phyloP scores from a whole-genome alignment of 2,329 filamentous ascomycete genomes.

The Botrytis sinoallii region DNA sequence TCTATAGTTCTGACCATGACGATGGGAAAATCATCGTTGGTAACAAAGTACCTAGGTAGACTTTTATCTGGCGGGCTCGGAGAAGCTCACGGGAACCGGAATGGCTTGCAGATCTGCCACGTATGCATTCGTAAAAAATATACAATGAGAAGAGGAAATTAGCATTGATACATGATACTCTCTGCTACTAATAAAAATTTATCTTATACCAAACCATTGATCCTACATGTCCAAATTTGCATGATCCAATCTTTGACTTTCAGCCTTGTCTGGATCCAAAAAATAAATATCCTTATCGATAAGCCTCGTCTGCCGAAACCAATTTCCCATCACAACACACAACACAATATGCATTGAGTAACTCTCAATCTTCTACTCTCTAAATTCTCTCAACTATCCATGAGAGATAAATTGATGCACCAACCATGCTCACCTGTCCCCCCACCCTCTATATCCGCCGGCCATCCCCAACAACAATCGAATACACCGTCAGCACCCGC shows the following conservation, averaged over 20 bases:
- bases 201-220: background rate
- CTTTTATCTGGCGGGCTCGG: background rate
- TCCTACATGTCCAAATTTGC: background rate
- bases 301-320: slow-evolving; percentile 5
- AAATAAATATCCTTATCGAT: slow-evolving; percentile 13
- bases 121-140: slow-evolving; percentile 7
- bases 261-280: background rate
- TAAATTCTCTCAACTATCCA: background rate
- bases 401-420: slow-evolving; percentile 22
- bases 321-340: background rate
- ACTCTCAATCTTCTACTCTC: background rate
- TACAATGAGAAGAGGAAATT: background rate
- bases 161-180: background rate
- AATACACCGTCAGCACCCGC: slow-evolving; percentile 85
- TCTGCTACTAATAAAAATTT: background rate
- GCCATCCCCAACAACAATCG: slow-evolving; percentile 83
- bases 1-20: background rate
- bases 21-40: background rate
- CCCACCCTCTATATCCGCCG: slow-evolving; percentile 61
- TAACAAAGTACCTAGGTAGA: background rate
- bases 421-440: slow-evolving; percentile 57
- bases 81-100: background rate
- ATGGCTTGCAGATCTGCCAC: slow-evolving; percentile 13
- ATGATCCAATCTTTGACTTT: background rate
- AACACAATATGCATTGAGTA: background rate